phyloP scores from a whole-genome alignment of 768 basidiomycete species.

The Pulveroboletus ravenelii region DNA sequence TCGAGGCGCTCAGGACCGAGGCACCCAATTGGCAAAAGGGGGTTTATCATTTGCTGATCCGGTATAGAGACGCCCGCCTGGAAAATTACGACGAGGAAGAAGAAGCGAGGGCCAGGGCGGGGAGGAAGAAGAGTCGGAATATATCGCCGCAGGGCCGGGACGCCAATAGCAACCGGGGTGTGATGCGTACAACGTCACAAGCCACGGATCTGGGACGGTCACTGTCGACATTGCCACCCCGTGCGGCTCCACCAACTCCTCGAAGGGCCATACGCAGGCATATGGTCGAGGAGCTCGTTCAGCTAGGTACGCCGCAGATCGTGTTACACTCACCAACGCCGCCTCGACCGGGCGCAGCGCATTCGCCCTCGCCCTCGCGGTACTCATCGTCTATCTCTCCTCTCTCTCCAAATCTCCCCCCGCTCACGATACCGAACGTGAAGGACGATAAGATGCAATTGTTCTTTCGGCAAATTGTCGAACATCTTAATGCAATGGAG shows the following conservation, averaged over 20 bases:
- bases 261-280: conserved; percentile 42
- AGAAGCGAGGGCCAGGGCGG: conserved; percentile 34
- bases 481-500: conserved; percentile 73
- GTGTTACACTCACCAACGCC: conserved; percentile 26
- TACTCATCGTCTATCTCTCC: conserved; percentile 28
- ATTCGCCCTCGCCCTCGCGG: conserved; percentile 24
- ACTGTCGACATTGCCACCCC: conserved; percentile 43
- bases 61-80: conserved; percentile 71
- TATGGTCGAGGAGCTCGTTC: conserved; percentile 15
- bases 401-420: conserved; percentile 38
- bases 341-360: conserved; percentile 14
- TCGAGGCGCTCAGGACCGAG: conserved; percentile 56
- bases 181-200: conserved; percentile 23
- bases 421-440: conserved; percentile 60
- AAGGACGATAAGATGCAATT: conserved; percentile 73
- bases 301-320: conserved; percentile 21
- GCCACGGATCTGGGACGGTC: conserved; percentile 26
- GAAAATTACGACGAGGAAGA: conserved; percentile 75
- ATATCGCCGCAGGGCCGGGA: conserved; percentile 27
- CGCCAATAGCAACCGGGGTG: conserved; percentile 18
- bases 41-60: conserved; percentile 85
- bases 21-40: conserved; percentile 93
- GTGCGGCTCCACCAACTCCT: conserved; percentile 59
- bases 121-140: conserved; percentile 34
- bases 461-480: conserved; percentile 82